phyloP scores from a whole-genome alignment of 1,284 basidiomycete species.

The Schizopora paradoxa region DNA sequence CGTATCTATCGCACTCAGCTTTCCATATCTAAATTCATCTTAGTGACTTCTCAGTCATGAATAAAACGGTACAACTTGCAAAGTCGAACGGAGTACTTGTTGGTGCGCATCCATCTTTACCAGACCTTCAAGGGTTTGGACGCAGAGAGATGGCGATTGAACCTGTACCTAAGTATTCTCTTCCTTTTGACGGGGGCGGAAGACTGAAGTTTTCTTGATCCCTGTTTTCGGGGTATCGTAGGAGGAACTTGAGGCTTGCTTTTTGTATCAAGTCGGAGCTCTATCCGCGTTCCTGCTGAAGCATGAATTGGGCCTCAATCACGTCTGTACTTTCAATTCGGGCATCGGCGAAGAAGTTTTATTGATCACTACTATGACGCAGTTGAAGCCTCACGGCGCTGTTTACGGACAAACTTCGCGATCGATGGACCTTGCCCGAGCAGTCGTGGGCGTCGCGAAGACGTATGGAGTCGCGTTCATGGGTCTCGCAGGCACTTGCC shows the following conservation, averaged over 20 bases:
- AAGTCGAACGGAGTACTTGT: slow-evolving; percentile 45
- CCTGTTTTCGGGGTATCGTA: slow-evolving; percentile 19
- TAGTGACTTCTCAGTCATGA: slow-evolving; percentile 60
- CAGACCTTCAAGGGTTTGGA: slow-evolving; percentile 60
- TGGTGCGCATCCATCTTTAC: slow-evolving; percentile 59
- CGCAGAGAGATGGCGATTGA: slow-evolving; percentile 56
- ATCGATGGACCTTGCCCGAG: slow-evolving; percentile 46
- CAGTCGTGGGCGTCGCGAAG: slow-evolving; percentile 44
- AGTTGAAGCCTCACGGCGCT: slow-evolving; percentile 53
- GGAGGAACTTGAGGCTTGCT: slow-evolving; percentile 53
- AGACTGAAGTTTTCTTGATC: neutral
- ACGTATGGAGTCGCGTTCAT: slow-evolving; percentile 50
- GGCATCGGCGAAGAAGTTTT: too few species aligned
- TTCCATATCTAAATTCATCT: neutral
- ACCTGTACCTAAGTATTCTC: slow-evolving; percentile 38
- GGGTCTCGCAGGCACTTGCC: slow-evolving; percentile 54
- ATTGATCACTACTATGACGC: too few species aligned
- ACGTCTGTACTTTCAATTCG: slow-evolving; percentile 35
- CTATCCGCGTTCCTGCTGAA: slow-evolving; percentile 48
- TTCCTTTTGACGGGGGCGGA: neutral
- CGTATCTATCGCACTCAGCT: neutral
- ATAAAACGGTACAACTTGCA: slow-evolving; percentile 50
- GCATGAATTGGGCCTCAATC: slow-evolving; percentile 44
- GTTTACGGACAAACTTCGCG: slow-evolving; percentile 52
- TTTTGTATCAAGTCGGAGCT: slow-evolving; percentile 60